Evolutionary conservation across 169 alveolate species (phyloP), one percentile per base, ranked within the genome.

Genomic region (Amoebophrya sp.): DNA sequence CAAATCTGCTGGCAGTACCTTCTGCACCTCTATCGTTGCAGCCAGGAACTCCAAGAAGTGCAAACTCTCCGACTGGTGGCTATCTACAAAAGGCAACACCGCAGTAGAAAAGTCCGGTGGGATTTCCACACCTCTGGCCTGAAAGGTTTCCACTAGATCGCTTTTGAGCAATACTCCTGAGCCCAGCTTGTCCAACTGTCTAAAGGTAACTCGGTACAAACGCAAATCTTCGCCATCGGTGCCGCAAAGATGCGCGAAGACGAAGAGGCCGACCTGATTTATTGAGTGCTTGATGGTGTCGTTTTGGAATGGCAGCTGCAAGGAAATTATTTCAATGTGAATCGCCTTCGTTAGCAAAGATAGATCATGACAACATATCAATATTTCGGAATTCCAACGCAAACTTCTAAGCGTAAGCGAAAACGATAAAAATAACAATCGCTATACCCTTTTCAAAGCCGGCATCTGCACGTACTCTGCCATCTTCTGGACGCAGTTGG

Each of bases 21-120:
- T 6, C 65, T 47, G 29, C 6, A 47, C 18, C 29, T 47, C 65
- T 6, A 95, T 65, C 40, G 94, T 89, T 29, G 96, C 96, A 23
- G 95, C 96, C 89, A 95, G 77, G 77, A 95, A 95, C 91, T 95
- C 97, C 39, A 94, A 94, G 76, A 91, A 95, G 41, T 95, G 95
- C 39, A 95, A 94, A 24, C 94, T 93, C 6, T 96, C 96, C 91
- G 93, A 93, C 40, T 95, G 94, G 93, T 95, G 94, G 41, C 92
- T 92, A 83, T 95, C 97, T 40, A 95, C 55, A 24, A 41, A 40
- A 0, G 91, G 29, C 26, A 89, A 36, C 76, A 89, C 76, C 40
- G 39, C 41, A 40, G 39, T 18, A 39, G 41, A 40, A 23, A 40
- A 12, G 36, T n/a, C 36, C 36, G 54, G 33, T 54, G 18, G 65